phyloP scores from a whole-genome alignment of 2,329 filamentous ascomycete species.

The Zymoseptoria tritici region DNA sequence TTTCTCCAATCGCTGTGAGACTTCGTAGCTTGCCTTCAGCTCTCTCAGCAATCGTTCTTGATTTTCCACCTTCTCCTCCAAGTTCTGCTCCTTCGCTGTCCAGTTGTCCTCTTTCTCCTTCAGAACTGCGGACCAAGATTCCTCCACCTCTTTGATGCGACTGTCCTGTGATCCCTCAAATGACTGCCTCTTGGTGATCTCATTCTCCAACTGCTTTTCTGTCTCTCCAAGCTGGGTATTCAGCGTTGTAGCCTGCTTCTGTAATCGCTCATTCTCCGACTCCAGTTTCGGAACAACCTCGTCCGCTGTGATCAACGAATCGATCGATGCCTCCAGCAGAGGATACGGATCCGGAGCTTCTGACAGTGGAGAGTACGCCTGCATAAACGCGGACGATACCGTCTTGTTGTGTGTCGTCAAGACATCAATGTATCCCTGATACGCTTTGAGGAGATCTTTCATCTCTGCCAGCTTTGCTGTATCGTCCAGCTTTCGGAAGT shows the following conservation, averaged over 20 bases:
- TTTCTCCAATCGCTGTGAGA: conserved; percentile 79
- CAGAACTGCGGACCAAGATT: conserved; percentile 81
- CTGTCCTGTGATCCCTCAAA: conserved; percentile 70
- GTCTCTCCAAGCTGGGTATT: conserved; percentile 76
- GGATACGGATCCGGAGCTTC: conserved; percentile 97
- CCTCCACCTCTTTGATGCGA: conserved; percentile 82
- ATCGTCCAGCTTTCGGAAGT: conserved; percentile 92
- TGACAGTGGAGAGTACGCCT: conserved; percentile 85
- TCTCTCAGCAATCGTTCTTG: conserved; percentile 89
- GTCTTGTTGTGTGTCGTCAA: conserved; percentile 93
- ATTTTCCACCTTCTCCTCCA: conserved; percentile 90
- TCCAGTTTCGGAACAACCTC: conserved; percentile 85
- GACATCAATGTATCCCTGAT: conserved; percentile 95
- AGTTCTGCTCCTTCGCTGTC: conserved; percentile 81
- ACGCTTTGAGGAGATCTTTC: conserved; percentile 79
- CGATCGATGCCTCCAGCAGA: conserved; percentile 89
- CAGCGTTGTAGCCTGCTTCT: conserved; percentile 65
- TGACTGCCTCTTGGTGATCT: conserved; percentile 63
- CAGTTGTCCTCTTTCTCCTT: conserved; percentile 95
- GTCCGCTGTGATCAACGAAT: conserved; percentile 84
- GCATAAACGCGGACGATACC: conserved; percentile 85
- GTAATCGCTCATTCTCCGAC: conserved; percentile 82
- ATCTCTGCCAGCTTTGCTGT: conserved; percentile 76
- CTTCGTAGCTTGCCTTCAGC: conserved; percentile 94
- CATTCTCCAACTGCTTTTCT: conserved; percentile 71